Percentiles rank a stretch among this genome's conserved stretches.
phyloP scores from a whole-genome alignment of 2,329 filamentous ascomycete species.

The Penicillium sp. region DNA sequence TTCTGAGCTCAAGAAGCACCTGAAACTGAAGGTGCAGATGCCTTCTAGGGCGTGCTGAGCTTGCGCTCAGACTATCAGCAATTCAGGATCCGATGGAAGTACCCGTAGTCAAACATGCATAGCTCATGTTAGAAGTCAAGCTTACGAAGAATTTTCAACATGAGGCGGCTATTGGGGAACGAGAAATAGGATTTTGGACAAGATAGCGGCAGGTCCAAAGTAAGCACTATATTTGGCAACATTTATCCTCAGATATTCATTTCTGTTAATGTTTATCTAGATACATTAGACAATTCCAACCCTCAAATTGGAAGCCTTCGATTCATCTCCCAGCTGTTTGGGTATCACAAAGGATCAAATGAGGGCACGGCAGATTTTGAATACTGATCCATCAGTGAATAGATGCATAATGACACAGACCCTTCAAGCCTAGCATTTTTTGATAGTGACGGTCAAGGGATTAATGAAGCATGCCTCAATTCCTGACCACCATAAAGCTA shows the following conservation, averaged over 20 bases:
- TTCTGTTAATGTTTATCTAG: background rate
- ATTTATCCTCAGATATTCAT: background rate
- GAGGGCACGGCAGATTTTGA: conserved; percentile 2
- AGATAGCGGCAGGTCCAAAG: background rate
- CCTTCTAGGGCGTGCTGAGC: background rate
- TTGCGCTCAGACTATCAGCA: conserved; percentile 6
- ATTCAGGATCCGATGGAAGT: background rate
- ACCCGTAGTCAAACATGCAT: conserved; percentile 1
- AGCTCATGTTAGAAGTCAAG: background rate
- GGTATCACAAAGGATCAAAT: conserved; percentile 10
- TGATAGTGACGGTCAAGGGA: background rate
- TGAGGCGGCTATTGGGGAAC: background rate
- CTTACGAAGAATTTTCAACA: background rate
- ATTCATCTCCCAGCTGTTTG: conserved; percentile 9
- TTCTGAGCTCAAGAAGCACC: background rate
- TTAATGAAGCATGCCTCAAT: background rate
- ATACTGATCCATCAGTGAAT: background rate
- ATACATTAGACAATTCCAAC: background rate
- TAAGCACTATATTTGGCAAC: background rate
- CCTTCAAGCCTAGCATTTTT: background rate
- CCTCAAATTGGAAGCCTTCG: conserved; percentile 3
- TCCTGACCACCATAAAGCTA: background rate
- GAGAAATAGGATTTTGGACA: background rate
- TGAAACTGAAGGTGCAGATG: too few relatives aligned
- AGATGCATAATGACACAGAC: background rate